Conservation (phyloP, 805 yeast species). For the Metschnikowia colocasiae region DNA sequence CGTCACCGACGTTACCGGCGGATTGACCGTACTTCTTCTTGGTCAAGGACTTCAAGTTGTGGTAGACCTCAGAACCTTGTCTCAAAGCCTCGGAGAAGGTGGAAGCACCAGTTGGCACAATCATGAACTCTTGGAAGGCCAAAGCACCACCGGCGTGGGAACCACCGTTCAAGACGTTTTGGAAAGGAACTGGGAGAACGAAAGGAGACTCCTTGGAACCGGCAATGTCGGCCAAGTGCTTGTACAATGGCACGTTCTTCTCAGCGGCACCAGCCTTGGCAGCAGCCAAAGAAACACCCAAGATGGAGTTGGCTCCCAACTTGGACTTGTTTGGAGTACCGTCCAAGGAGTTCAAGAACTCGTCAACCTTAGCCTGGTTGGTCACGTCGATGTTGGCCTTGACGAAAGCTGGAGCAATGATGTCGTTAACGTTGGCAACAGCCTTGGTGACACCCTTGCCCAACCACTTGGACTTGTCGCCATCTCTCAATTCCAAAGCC, state of each 20-base stretch:
- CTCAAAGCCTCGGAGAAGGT: conserved; percentile 93
- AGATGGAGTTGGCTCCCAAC: conserved; percentile 97
- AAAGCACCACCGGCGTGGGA: conserved; percentile 99
- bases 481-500: conserved; percentile 98
- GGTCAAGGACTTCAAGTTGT: conserved; percentile 87
- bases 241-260: conserved; percentile 89
- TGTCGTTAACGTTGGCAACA: conserved; percentile 89
- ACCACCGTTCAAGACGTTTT: conserved; percentile 99
- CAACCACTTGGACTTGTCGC: conserved; percentile 94
- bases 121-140: conserved; percentile 99
- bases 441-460: conserved; percentile 99
- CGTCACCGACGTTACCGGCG: conserved; percentile 99
- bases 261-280: conserved; percentile 99
- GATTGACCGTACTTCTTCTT: conserved; percentile 95
- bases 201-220: conserved; percentile 71
- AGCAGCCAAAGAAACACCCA: conserved; percentile 96
- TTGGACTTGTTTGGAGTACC: conserved; percentile 97
- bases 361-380: conserved; percentile 84
- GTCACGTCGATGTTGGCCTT: conserved; percentile 77
- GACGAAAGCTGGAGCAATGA: conserved; percentile 91
- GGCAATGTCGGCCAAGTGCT: conserved; percentile 80
- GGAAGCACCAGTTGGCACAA: conserved; percentile 90
- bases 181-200: conserved; percentile 98
- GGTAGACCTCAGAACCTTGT: conserved; percentile 98
- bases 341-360: conserved; percentile 80